Evolutionary conservation across 495 filamentous ascomycete genomes (phyloP).

Genomic region (Penicillium samsonianum): DNA sequence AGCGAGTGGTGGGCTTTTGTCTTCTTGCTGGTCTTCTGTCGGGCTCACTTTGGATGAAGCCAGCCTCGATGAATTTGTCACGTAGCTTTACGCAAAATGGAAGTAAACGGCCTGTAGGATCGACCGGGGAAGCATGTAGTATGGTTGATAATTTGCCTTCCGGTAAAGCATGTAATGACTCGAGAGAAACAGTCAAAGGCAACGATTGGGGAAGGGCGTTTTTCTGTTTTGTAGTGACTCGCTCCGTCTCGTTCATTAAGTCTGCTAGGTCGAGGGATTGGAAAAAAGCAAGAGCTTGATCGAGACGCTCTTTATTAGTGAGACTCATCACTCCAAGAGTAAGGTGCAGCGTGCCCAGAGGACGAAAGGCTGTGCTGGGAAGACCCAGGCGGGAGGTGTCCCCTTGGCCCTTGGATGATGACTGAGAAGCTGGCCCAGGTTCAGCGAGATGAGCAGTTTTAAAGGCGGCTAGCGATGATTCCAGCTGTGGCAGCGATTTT

Average conservation of each 20-base stretch:
- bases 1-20: not conserved
- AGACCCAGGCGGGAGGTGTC: conserved; percentile 34
- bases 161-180: conserved; percentile 40
- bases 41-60: conserved; percentile 58
- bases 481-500: conserved; percentile 62
- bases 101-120: conserved; percentile 56
- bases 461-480: conserved; percentile 61
- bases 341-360: conserved; percentile 78
- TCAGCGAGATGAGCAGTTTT: conserved; percentile 50
- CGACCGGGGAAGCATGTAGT: conserved; percentile 57
- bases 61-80: conserved; percentile 60
- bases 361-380: conserved; percentile 67
- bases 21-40: conserved; percentile 12
- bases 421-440: conserved; percentile 13
- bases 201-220: not conserved
- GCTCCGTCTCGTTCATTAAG: conserved; percentile 45
- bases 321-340: conserved; percentile 89
- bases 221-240: conserved; percentile 4
- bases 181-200: conserved; percentile 37
- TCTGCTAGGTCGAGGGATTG: conserved; percentile 50
- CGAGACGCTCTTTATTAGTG: conserved; percentile 52
- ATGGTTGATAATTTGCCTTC: conserved; percentile 45
- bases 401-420: conserved; percentile 13
- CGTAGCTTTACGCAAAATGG: conserved; percentile 64
- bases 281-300: conserved; percentile 59